Base-by-base conservation (phyloP, 148 eudicot genomes). In the Spergularia bocconei region DNA sequence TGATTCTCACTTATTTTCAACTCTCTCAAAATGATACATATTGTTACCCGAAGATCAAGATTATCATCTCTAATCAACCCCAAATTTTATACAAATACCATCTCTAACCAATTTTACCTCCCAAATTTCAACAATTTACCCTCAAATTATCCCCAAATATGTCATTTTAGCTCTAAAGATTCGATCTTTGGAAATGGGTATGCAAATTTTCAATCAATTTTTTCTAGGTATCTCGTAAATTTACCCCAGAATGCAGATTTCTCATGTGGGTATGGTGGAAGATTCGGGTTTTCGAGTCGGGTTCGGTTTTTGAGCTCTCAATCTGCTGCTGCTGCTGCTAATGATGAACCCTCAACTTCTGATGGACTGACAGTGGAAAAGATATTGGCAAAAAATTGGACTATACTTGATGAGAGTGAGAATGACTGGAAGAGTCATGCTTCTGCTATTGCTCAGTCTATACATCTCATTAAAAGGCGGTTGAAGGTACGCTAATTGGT, bases 361-460 rank as follows among this genome's bases (percentile, higher is more conserved):
- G 94, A 92, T 73, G 97, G 97, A 57, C 82, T 95, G 6, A 92
- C 97, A 0, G 97, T 91, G 25, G 99, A 92, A 72, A 79, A 85
- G n/a, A 95, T 95, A 20, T 60, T 95, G 77, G 79, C 84, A 0
- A 86, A 79, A 70, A 81, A 83, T 12, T 95, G 99, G 99, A 29
- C 80, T 12, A 87, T 92, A 70, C 83, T 84, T 69, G 94, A 90
- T 59, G 97, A 95, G 77, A 73, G 78, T 78, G 96, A 89, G 75
- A 85, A 85, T 78, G 99, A 95, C 85, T 95, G 99, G 99, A 95
- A 85, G 78, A 92, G 97, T 25, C 99, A 95, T 77, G 96, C 97
- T 75, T 83, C 99, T 75, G 87, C 99, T 39, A 84, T 92, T 88
- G 97, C 99, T 72, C 97, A 89, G 52, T 95, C 99, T 11, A 81